A percentile compares a stretch with the other conserved stretches of the same genome.
phyloP scores from a whole-genome alignment of 768 basidiomycete genomes.

The Boletus tomentosulus region DNA sequence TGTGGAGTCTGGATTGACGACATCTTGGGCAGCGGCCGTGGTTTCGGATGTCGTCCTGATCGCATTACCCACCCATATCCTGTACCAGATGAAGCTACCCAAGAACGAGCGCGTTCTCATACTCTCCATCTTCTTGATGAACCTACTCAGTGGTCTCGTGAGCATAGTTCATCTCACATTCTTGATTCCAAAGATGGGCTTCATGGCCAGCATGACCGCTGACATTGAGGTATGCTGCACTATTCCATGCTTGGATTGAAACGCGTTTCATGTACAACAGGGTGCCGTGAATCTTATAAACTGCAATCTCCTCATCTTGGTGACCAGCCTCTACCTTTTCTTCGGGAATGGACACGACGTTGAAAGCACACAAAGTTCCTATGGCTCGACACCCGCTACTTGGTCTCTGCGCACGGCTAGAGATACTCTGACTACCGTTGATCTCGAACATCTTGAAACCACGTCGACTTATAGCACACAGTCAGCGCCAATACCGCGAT shows the following conservation, averaged over 20 bases:
- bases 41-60: slow-evolving; percentile 9
- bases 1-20: not conserved
- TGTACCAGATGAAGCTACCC: slow-evolving; percentile 5
- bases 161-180: slow-evolving; percentile 13
- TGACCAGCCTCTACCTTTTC: slow-evolving; percentile 10
- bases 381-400: not conserved
- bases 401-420: not conserved
- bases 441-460: slow-evolving; percentile 4
- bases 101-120: slow-evolving; percentile 10
- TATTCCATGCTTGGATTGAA: not conserved
- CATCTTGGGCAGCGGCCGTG: slow-evolving; percentile 5
- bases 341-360: slow-evolving; percentile 5
- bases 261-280: slow-evolving; percentile 4
- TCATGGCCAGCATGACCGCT: slow-evolving; percentile 9
- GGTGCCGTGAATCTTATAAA: slow-evolving; percentile 12
- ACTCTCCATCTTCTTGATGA: slow-evolving; percentile 10
- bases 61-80: slow-evolving; percentile 4
- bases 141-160: slow-evolving; percentile 4
- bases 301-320: slow-evolving; percentile 16
- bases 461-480: not conserved
- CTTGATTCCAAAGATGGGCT: slow-evolving; percentile 7
- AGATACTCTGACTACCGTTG: slow-evolving; percentile 9
- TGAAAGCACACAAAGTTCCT: not conserved
- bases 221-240: slow-evolving; percentile 13
- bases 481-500: not conserved